Evolutionary conservation across 2,329 filamentous ascomycete species (phyloP).

Genomic region (Alternaria sp.): DNA sequence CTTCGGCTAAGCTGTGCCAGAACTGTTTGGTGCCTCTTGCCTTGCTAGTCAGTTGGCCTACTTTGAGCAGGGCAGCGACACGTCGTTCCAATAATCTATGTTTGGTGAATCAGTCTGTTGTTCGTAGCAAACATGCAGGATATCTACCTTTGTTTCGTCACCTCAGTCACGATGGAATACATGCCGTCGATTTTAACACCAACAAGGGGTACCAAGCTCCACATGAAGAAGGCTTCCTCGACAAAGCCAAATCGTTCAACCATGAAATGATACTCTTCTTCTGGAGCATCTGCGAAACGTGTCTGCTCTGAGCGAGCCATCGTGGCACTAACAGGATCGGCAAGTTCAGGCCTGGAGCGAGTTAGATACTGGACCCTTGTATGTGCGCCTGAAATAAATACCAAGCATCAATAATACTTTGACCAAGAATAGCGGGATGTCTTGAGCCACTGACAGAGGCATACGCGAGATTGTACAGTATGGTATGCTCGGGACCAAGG

Average conservation of each 20-base stretch:
- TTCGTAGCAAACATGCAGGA: not conserved
- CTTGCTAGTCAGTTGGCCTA: constrained; percentile 12
- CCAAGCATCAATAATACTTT: constrained; percentile 18
- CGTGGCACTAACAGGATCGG: constrained; percentile 7
- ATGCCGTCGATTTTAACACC: constrained; percentile 13
- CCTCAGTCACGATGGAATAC: constrained; percentile 23
- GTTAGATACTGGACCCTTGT: not conserved
- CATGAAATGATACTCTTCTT: constrained; percentile 22
- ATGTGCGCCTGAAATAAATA: not conserved
- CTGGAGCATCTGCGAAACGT: constrained; percentile 12
- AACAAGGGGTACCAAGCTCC: constrained; percentile 16
- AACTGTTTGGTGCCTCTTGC: constrained; percentile 12
- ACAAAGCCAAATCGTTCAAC: constrained; percentile 17
- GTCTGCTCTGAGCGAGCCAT: constrained; percentile 11
- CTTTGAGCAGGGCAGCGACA: constrained; percentile 10
- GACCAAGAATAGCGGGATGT: constrained; percentile 16
- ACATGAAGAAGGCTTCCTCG: constrained; percentile 20
- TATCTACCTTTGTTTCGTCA: constrained; percentile 21
- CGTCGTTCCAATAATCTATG: constrained; percentile 17
- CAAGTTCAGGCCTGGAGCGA: constrained; percentile 8
- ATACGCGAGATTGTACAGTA: constrained; percentile 23
- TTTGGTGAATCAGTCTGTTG: not conserved
- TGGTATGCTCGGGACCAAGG: constrained; percentile 18
- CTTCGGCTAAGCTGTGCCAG: constrained; percentile 9
- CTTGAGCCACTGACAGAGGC: constrained; percentile 8